A percentile compares a stretch with the other conserved stretches of the same genome.
Evolutionary conservation across 768 basidiomycete species (phyloP).

Genomic region (Ephemerocybe angulata): DNA sequence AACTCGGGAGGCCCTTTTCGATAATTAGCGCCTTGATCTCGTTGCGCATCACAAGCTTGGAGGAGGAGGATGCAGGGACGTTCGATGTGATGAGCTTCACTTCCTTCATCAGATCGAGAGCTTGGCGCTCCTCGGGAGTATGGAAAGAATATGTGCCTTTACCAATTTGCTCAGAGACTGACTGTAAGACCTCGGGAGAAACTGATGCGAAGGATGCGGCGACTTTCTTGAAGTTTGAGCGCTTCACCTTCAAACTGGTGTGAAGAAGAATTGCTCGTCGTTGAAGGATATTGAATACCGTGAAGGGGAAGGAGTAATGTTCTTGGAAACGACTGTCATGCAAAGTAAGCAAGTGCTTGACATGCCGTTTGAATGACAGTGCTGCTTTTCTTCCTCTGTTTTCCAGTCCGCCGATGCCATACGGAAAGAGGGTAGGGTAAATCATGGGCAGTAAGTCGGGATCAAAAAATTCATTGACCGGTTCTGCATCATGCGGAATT

Average conservation of each 20-base stretch:
- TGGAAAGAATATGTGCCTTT: conserved; percentile 16
- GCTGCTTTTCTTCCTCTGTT: conserved; percentile 14
- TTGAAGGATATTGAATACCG: conserved; percentile 40
- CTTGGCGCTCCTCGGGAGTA: conserved; percentile 26
- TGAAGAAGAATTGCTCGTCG: conserved; percentile 26
- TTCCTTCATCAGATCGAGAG: conserved; percentile 18
- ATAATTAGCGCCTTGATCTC: conserved; percentile 34
- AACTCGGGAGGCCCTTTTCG: conserved; percentile 33
- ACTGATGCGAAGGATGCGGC: conserved; percentile 23
- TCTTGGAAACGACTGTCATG: conserved; percentile 31
- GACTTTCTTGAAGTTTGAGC: conserved; percentile 19
- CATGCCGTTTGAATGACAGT: conserved; percentile 31
- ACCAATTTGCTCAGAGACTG: conserved; percentile 20
- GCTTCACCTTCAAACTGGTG: conserved; percentile 28
- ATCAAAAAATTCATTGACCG: conserved; percentile 36
- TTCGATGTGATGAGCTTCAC: conserved; percentile 14
- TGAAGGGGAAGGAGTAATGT: conserved; percentile 40
- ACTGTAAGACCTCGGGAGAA: conserved; percentile 20
- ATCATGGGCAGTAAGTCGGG: conserved; percentile 35
- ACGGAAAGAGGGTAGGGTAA: conserved; percentile 43
- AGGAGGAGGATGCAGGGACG: conserved; percentile 29
- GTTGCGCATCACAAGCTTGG: conserved; percentile 29
- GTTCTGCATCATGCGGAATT: conserved; percentile 27
- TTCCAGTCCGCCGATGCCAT: conserved; percentile 41
- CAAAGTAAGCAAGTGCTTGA: conserved; percentile 29